Evolutionary conservation across 2,329 filamentous ascomycete species (phyloP), one percentile per base, ranked within the genome.

Genomic region (Rutstroemia sp.): DNA sequence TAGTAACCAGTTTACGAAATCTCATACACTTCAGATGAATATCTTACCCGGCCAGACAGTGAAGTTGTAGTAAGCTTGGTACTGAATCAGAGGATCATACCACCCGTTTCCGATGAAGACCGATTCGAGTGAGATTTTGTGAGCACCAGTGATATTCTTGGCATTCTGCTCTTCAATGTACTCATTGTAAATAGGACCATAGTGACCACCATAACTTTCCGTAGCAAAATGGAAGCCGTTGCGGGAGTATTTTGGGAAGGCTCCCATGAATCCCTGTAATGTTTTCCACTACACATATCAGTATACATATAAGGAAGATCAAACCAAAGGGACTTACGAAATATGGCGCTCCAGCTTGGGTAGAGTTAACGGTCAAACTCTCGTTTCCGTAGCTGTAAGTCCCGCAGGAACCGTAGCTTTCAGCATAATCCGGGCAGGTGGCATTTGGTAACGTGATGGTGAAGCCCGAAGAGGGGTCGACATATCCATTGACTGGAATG

Each of bases 221-320:
- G 78, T 80, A 0, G 79, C 71, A 61, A 83, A 80, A 63, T 77
- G 75, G 63, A 83, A 78, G 0, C 75, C 76, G 45, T 75, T 71
- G 19, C 75, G 69, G 0, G 74, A 70, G 61, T 77, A 78, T 57
- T 76, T 65, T 1, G 75, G 81, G 64, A 84, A 84, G 0, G 76
- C 81, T 2, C 81, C 81, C 76, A 83, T 81, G 68, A 85, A 84
- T 1, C 80, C 81, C 63, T 84, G 81, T 25, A 84, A 65, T 0
- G 78, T 80, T 67, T 78, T 80, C 78, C 79, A 54, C 52, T 54
- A 5, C 21, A 10, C 2, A 10, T 5, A 54, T 54, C 36, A 54
- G 38, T 8, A 54, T 8, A 3, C 2, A 34, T 23, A 16, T 17
- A 12, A 9, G 14, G n/a, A 30, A 2, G 14, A 23, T 16, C 10